phyloP scores from a whole-genome alignment of 257 asterid species.

The Avicennia marina region DNA sequence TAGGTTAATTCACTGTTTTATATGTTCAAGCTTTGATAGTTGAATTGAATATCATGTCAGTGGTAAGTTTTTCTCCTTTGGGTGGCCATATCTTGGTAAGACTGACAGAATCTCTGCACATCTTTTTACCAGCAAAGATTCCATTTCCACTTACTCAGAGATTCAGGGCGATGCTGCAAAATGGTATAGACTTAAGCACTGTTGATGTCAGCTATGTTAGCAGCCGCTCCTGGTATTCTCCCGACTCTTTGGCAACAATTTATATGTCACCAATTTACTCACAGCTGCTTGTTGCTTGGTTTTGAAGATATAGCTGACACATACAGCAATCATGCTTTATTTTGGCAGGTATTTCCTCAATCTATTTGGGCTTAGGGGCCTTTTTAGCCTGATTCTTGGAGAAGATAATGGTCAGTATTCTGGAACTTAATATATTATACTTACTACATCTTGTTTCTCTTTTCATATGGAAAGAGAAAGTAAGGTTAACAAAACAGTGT shows the following conservation, averaged over 20 bases:
- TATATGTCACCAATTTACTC: too few relatives aligned
- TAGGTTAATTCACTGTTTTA: too few relatives aligned
- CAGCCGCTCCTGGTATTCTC: constrained; percentile 71
- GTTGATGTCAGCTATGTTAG: constrained; percentile 88
- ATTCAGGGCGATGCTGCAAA: constrained; percentile 78
- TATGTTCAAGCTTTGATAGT: too few relatives aligned
- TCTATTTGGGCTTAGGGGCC: constrained; percentile 72
- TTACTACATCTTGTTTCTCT: too few relatives aligned
- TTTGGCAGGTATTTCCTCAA: constrained; percentile 69
- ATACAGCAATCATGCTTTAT: too few relatives aligned
- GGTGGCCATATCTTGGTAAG: too few relatives aligned
- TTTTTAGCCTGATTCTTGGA: constrained; percentile 73
- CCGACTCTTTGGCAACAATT: neutral
- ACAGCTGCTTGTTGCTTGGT: neutral
- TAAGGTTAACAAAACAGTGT: neutral
- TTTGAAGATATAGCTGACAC: too few relatives aligned
- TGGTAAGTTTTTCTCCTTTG: too few relatives aligned
- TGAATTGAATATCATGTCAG: too few relatives aligned
- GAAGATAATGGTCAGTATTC: constrained; percentile 65
- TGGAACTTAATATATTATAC: too few relatives aligned
- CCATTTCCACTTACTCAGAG: constrained; percentile 81
- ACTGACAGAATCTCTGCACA: constrained; percentile 9
- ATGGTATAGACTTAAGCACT: constrained; percentile 72
- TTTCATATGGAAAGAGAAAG: too few relatives aligned
- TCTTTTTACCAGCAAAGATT: constrained; percentile 52